Evolutionary conservation across 306 rosid species (phyloP), one percentile per base, ranked within the genome.

Genomic region (Oemleria cerasiformis): DNA sequence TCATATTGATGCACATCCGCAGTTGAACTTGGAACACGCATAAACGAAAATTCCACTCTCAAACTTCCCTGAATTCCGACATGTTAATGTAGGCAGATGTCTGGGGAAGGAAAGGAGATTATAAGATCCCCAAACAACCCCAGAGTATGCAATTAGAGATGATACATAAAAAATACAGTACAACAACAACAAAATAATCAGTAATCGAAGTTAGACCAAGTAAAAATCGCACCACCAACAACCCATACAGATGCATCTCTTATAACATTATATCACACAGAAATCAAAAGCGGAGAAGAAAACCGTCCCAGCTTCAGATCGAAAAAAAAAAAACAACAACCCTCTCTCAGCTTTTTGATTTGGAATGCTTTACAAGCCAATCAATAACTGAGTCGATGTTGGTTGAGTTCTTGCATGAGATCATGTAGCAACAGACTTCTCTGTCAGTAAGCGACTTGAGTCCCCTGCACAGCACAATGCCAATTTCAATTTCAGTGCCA

Each of bases 331-430:
- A 49, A 49, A 36, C 70, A 66, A 40, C 42, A 56, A 66, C 51
- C 71, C 41, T 62, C 77, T 88, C 78, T 90, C 81, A 92, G 86
- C 78, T 88, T 85, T 88, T 92, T 54, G 98, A 90, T 82, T 92
- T 92, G 68, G 98, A 92, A 84, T 92, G 98, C 92, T 90, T 92
- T 66, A 92, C 88, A 72, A 90, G 95, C 98, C 98, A 92, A 63
- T 90, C 96, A 43, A 90, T 90, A 56, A 92, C 96, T 8, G 92
- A 80, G 72, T 92, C 98, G 19, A 92, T 89, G 81, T 92, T 92
- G 72, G 98, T 92, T 9, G 96, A 92, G 81, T 92, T 88, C 83
- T 90, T 92, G 95, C 98, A 92, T 7, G 96, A 92, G 86, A 92
- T 92, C 98, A 92, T 88, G 85, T 88, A 92, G 87, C 90, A 88